Base-by-base conservation (phyloP, 78 protist species). In the Dictyostelium citrinum region DNA sequence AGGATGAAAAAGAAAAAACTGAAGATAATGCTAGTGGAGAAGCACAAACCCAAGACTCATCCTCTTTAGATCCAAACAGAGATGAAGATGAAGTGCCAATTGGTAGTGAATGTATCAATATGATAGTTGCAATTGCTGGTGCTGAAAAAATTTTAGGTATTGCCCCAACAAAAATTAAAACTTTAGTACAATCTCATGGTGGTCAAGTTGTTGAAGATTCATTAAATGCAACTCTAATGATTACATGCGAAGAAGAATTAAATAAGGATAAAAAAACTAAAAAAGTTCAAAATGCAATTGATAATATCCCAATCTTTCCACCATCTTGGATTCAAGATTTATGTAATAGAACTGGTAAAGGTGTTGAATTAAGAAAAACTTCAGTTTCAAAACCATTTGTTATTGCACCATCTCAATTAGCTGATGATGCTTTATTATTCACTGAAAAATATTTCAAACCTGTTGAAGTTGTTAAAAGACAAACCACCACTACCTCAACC, bases 1-100 rank as follows among this genome's bases (percentile, higher is more conserved):
- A 79, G 58, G 83, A 81, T 0, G 81, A 37, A 49, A 33, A 58
- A 41, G 83, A 39, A 0, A 8, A 43, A 20, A 74, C 27, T 17
- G 31, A 39, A 39, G 81, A 75, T 17, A 70, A 33, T 70, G 20
- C 77, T 33, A 64, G 72, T 64, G 64, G 64, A 14, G 64, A 55
- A 6, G 64, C 10, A 20, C n/a, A 16, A 55, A 55, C 64, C 5
- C 35, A 27, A 64, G 72, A 64, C 11, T 6, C 72, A 64, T 64
- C 72, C 10, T 64, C 72, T 11, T 20, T 20, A 9, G 90, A 79
- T 55, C 79, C 51, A 67, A 45, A 81, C 41, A 45, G 82, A 49
- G 90, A n/a, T 3, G 96, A 93, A 46, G 93, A 84, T 79, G 96
- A 84, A 29, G 51, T 68, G n/a, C 93, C 96, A 6, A 39, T 51